Conservation (phyloP, 2,329 filamentous ascomycete species). For the Xylariaceae sp. region DNA sequence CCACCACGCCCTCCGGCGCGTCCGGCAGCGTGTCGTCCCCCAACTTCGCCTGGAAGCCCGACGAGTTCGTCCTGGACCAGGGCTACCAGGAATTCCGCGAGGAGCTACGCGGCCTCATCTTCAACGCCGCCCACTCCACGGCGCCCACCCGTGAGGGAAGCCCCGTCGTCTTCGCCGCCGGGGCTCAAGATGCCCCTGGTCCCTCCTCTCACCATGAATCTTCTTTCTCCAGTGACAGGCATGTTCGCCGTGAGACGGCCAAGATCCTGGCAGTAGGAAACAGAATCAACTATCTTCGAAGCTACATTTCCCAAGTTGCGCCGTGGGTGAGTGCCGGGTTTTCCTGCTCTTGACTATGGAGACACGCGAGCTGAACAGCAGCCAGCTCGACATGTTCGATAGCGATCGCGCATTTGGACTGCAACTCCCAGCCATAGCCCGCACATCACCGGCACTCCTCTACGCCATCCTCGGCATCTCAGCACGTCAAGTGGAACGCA, state of each 20-base stretch:
- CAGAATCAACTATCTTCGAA: slow-evolving; percentile 38
- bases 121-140: slow-evolving; percentile 40
- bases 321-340: slow-evolving; percentile 41
- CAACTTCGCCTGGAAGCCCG: slow-evolving; percentile 12
- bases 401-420: slow-evolving; percentile 47
- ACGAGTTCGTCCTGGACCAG: slow-evolving; percentile 35
- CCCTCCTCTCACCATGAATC: slow-evolving; percentile 4
- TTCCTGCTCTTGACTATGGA: too few relatives aligned
- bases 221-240: slow-evolving; percentile 2
- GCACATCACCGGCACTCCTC: slow-evolving; percentile 39
- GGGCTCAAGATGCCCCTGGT: background rate
- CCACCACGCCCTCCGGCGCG: background rate
- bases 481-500: slow-evolving; percentile 49
- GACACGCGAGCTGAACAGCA: slow-evolving; percentile 3
- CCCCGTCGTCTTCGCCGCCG: too few relatives aligned
- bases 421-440: slow-evolving; percentile 46
- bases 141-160: slow-evolving; percentile 36
- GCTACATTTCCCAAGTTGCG: slow-evolving; percentile 50
- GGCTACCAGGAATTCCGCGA: slow-evolving; percentile 42
- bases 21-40: slow-evolving; percentile 3
- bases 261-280: slow-evolving; percentile 27
- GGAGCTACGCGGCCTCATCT: slow-evolving; percentile 41
- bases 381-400: slow-evolving; percentile 55
- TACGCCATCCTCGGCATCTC: slow-evolving; percentile 52
- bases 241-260: slow-evolving; percentile 12